These are phyloP conservation scores for Venustampulla echinocandica DNA, from an alignment of 495 filamentous ascomycete species.

Conservation along the genomic window DNA sequence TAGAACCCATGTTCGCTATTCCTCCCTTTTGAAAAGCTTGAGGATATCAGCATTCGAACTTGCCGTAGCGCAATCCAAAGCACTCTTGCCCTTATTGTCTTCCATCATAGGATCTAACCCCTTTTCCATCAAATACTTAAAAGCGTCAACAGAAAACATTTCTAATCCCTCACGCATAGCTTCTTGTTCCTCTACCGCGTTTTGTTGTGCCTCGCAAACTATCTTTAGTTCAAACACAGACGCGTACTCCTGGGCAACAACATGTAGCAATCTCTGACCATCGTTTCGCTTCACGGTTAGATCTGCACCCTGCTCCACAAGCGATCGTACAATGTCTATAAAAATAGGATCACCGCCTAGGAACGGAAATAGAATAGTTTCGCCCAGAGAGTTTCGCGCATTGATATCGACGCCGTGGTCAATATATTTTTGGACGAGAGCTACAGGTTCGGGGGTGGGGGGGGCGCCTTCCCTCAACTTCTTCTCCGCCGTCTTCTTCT, in stretches of 20 bases:
- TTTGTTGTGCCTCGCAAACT: too few species aligned
- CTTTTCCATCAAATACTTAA: conserved; percentile 19
- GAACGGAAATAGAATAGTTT: conserved; percentile 25
- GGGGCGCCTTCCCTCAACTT: not conserved
- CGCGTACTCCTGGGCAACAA: not conserved
- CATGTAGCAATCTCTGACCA: conserved; percentile 4
- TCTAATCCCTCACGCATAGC: too few species aligned
- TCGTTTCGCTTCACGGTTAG: not conserved
- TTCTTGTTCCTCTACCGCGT: too few species aligned
- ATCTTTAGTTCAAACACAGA: too few species aligned
- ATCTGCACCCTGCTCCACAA: conserved; percentile 3
- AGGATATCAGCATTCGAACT: conserved; percentile 1
- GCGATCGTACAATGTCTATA: not conserved
- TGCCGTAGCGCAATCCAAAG: conserved; percentile 8
- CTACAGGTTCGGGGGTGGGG: not conserved
- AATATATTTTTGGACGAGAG: conserved; percentile 16
- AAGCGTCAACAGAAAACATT: too few species aligned
- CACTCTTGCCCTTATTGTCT: conserved; percentile 22
- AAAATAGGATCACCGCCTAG: not conserved
- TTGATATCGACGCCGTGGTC: conserved; percentile 23
- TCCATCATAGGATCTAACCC: conserved; percentile 25
- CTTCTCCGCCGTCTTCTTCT: too few species aligned
- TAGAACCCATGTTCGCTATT: too few species aligned
- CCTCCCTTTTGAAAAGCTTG: conserved; percentile 3
- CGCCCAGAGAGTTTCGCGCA: conserved; percentile 21